phyloP scores from a whole-genome alignment of 495 filamentous ascomycete genomes.

The Neurospora sp. region DNA sequence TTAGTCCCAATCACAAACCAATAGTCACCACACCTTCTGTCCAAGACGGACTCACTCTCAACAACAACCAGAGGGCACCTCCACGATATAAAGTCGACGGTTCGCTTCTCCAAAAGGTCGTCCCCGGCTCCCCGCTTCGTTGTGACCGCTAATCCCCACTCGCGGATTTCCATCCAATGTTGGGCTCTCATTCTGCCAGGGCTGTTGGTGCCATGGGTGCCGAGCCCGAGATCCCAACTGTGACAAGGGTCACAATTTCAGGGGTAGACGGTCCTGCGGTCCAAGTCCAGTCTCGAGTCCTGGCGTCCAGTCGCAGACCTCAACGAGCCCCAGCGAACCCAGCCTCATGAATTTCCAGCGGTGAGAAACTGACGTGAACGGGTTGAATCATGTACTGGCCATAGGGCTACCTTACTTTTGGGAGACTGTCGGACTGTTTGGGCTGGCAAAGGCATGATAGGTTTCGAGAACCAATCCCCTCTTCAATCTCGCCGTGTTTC shows the following conservation, averaged over 20 bases:
- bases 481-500: neutral
- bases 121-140: neutral
- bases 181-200: neutral
- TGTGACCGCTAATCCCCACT: neutral
- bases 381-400: neutral
- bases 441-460: neutral
- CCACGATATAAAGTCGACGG: neutral
- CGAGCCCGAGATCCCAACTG: neutral
- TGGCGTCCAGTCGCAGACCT: neutral
- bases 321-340: neutral
- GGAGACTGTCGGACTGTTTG: neutral
- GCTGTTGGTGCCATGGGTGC: neutral
- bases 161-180: neutral
- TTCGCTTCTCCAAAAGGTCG: neutral
- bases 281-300: neutral
- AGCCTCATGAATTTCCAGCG: neutral
- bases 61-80: neutral
- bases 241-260: neutral
- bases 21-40: neutral
- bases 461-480: neutral
- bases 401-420: neutral
- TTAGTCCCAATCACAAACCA: neutral
- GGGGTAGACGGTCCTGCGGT: neutral
- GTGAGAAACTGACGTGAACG: neutral
- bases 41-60: neutral